A percentile compares a stretch with the other conserved stretches of the same genome.
These are phyloP conservation scores for Diaporthe velutina DNA, from an alignment of 2,329 filamentous ascomycete genomes.

Conservation along the genomic window DNA sequence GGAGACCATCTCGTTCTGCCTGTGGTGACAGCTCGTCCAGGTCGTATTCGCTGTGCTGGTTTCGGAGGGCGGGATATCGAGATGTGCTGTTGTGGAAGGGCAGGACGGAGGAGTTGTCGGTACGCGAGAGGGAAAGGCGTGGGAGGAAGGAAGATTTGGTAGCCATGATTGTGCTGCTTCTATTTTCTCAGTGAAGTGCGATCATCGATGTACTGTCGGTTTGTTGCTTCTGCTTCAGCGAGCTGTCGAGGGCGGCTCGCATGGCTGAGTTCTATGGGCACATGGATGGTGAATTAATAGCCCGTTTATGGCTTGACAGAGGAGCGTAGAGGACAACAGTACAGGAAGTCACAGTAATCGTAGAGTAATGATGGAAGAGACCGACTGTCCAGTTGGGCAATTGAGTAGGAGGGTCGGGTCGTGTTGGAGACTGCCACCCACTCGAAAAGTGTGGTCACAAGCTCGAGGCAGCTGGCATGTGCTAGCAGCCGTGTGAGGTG, in stretches of 20 bases:
- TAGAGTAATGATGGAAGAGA: neutral
- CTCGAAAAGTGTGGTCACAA: constrained; percentile 25
- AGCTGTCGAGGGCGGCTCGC: constrained; percentile 3
- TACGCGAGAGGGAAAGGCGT: constrained; percentile 46
- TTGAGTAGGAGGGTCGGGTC: neutral
- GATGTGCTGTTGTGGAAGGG: constrained; percentile 44
- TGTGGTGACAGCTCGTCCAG: constrained; percentile 50
- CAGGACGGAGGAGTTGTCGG: constrained; percentile 44
- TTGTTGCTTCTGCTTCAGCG: neutral
- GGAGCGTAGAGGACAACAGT: neutral
- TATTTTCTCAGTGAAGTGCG: neutral
- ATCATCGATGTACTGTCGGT: neutral
- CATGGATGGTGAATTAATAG: neutral
- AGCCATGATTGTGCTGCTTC: constrained; percentile 41
- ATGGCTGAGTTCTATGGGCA: neutral
- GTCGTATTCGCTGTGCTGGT: constrained; percentile 51
- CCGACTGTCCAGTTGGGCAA: neutral
- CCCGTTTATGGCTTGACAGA: neutral
- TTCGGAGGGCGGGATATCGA: constrained; percentile 44
- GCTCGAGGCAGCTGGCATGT: constrained; percentile 28
- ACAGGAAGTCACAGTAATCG: neutral
- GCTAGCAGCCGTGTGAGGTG: constrained; percentile 13
- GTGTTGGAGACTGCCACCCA: constrained; percentile 17
- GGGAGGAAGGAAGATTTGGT: constrained; percentile 48
- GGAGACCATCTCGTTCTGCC: constrained; percentile 43